A percentile compares a stretch with the other conserved stretches of the same genome.
Evolutionary conservation across 345 rosid genomes (phyloP).

Genomic region (Boechera stricta): DNA sequence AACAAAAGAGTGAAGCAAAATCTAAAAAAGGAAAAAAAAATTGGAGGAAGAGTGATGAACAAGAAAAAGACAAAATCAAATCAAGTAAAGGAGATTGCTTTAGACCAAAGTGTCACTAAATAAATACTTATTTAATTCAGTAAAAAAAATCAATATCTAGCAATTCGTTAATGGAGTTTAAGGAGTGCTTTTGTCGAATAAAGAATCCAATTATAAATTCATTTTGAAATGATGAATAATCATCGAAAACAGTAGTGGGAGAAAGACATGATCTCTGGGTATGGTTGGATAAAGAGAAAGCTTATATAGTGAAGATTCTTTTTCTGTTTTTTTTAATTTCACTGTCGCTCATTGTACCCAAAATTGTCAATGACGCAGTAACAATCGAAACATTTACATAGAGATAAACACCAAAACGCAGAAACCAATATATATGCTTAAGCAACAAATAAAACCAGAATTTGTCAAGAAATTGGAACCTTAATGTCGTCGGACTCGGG

Average conservation of each 20-base stretch:
- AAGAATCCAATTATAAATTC: not conserved
- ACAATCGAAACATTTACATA: slow-evolving; percentile 17
- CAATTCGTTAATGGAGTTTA: not conserved
- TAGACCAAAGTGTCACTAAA: slow-evolving; percentile 36
- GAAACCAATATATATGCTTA: slow-evolving; percentile 37
- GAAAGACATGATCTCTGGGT: slow-evolving; percentile 43
- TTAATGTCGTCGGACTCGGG: slow-evolving; percentile 84
- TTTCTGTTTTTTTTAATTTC: slow-evolving; percentile 1
- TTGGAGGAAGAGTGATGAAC: slow-evolving; percentile 37
- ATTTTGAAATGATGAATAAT: slow-evolving; percentile 17
- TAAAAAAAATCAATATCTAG: not conserved
- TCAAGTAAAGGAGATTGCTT: slow-evolving; percentile 43
- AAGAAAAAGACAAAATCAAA: slow-evolving; percentile 45
- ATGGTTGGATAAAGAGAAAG: slow-evolving; percentile 59
- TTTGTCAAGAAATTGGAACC: slow-evolving; percentile 48
- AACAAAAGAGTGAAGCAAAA: slow-evolving; percentile 7
- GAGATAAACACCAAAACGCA: slow-evolving; percentile 25
- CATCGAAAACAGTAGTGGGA: slow-evolving; percentile 37
- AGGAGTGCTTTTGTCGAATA: not conserved
- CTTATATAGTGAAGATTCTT: slow-evolving; percentile 35
- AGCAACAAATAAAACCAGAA: slow-evolving; percentile 9
- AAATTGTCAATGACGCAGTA: slow-evolving; percentile 46
- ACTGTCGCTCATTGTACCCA: slow-evolving; percentile 46
- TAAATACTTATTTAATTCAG: not conserved
- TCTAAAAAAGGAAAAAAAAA: not conserved